Evolutionary conservation across 352 stramenopile species (phyloP), one percentile per base, ranked within the genome.

Genomic region (Phytophthora idaei): DNA sequence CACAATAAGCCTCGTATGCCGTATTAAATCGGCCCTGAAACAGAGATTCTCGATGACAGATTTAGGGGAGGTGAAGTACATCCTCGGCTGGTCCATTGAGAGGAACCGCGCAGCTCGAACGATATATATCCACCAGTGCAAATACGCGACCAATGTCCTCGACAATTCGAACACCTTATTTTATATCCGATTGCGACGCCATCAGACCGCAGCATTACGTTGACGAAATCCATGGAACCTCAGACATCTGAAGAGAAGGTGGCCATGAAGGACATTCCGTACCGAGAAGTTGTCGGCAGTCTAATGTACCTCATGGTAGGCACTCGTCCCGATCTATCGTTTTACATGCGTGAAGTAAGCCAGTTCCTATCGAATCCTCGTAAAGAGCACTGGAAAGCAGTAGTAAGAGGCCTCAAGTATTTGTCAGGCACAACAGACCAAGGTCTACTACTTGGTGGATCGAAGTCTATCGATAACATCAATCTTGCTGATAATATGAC

Each of bases 21-120:
- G 52, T 12, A 21, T 57, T 21, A 66, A 41, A 60, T 29, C 58
- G 1, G 48, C 47, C 48, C 28, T 65, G 36, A 42, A 42, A 27
- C 41, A 47, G n/a, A 47, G 7, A 27, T 47, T 28, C 27, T 47
- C 41, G 27, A 47, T 27, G 41, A 25, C 41, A 47, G 41, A 47
- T 47, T 47, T 47, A 47, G 41, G 41, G 41, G 41, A 47, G 41
- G 41, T 45, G 17, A 21, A 21, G 15, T 21, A 27, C n/a, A 47
- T 47, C n/a, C 41, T 47, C 41, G 41, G 15, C n/a, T 47, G 15
- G 15, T 47, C 41, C 1, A 47, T 47, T 47, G 41, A 27, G 27
- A 14, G 47, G 32, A 65, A 34, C 6, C 44, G 36, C 21, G 47
- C 14, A 41, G 14, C 15, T 15, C 6, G 29, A 56, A 5, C n/a